These are phyloP conservation scores for Podospora fimiseda DNA, from an alignment of 495 filamentous ascomycete genomes.

Conservation along the genomic window DNA sequence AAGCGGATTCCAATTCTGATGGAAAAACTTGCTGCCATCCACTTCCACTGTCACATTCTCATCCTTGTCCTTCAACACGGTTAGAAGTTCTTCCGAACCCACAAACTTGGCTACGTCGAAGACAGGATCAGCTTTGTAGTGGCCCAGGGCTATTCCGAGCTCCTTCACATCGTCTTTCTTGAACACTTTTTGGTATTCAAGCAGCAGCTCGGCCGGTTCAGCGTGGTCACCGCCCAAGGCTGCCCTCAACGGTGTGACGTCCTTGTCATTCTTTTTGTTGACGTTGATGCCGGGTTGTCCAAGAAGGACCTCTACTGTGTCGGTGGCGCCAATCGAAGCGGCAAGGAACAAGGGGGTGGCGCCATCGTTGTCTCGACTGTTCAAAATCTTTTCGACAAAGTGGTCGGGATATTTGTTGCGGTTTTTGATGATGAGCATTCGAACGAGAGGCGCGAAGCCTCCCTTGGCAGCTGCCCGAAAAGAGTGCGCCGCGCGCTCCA, in stretches of 20 bases:
- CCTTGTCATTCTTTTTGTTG: not conserved
- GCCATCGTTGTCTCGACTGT: not conserved
- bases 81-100: no score
- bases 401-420: not conserved
- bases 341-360: not conserved
- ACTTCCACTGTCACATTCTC: not conserved
- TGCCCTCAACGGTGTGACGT: not conserved
- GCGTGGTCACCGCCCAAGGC: not conserved
- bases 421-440: not conserved
- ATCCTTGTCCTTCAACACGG: no score
- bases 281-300: not conserved
- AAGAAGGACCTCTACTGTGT: not conserved
- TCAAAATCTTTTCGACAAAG: not conserved
- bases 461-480: not conserved
- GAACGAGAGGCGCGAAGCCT: not conserved
- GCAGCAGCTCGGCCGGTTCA: not conserved
- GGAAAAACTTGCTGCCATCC: not conserved
- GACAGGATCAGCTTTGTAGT: no score
- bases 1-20: not conserved
- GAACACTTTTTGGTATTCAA: not conserved
- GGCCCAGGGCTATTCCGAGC: no score
- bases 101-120: no score
- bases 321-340: not conserved
- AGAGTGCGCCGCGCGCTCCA: not conserved
- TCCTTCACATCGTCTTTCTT: no score